Conservation (phyloP, 805 yeast species). For the Barnettozyma pratensis region DNA sequence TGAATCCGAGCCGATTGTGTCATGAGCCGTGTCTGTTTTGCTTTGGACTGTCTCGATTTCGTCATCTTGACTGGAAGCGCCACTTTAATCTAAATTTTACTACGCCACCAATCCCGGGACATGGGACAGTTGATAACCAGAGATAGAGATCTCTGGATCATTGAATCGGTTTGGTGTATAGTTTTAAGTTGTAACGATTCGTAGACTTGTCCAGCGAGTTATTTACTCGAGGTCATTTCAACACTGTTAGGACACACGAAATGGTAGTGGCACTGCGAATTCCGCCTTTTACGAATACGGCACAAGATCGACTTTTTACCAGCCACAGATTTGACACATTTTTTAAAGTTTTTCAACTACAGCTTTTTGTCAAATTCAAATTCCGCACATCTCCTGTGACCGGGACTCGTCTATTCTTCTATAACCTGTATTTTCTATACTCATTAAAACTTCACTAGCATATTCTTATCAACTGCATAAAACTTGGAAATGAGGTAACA, state of each 20-base stretch:
- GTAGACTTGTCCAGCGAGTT: too few species aligned
- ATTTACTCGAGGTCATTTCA: too few species aligned
- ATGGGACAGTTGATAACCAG: too few species aligned
- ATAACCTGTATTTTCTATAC: too few species aligned
- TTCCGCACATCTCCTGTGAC: neutral
- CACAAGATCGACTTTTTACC: neutral
- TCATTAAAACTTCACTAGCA: neutral
- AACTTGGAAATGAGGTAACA: slow-evolving; percentile 41
- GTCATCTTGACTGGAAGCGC: too few species aligned
- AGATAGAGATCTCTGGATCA: too few species aligned
- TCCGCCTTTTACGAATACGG: neutral
- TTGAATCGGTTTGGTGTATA: too few species aligned
- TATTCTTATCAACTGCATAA: neutral
- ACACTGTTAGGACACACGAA: too few species aligned
- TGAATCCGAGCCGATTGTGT: neutral
- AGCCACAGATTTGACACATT: slow-evolving; percentile 9
- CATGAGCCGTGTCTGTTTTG: neutral
- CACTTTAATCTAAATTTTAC: too few species aligned
- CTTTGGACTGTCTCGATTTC: too few species aligned
- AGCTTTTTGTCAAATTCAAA: neutral
- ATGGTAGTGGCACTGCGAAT: neutral
- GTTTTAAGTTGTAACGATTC: too few species aligned
- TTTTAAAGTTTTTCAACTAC: neutral
- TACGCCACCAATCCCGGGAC: too few species aligned
- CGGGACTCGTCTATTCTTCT: neutral